Evolutionary conservation across 2,329 filamentous ascomycete species (phyloP).

Genomic region (Phaeosphaeriaceae sp.): DNA sequence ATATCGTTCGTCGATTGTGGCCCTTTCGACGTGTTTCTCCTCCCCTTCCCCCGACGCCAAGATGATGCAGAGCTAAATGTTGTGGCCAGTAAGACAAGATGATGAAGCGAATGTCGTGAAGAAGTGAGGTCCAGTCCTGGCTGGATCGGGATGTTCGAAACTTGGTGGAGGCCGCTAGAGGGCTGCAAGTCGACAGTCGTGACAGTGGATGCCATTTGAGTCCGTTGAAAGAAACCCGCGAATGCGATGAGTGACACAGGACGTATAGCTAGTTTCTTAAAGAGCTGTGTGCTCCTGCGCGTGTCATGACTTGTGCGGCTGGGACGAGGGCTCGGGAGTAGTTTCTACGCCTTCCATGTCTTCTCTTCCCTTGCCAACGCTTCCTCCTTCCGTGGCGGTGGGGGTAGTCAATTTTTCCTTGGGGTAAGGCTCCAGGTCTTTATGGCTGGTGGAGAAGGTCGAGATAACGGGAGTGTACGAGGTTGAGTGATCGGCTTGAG

Average conservation of each 20-base stretch:
- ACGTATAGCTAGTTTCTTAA: background rate
- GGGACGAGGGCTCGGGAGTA: conserved; percentile 20
- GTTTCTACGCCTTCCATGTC: conserved; percentile 38
- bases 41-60: conserved; percentile 14
- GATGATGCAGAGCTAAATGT: conserved; percentile 27
- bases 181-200: background rate
- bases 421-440: conserved; percentile 57
- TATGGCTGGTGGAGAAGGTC: conserved; percentile 60
- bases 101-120: conserved; percentile 44
- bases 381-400: conserved; percentile 34
- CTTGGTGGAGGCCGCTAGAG: background rate
- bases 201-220: background rate
- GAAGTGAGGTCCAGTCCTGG: conserved; percentile 12
- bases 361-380: conserved; percentile 26
- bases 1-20: background rate
- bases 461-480: conserved; percentile 56
- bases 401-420: conserved; percentile 51
- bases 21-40: background rate
- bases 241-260: background rate
- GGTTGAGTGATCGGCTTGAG: conserved; percentile 44
- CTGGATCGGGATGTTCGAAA: conserved; percentile 5
- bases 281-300: background rate
- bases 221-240: background rate
- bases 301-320: conserved; percentile 20
- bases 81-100: conserved; percentile 33